phyloP scores from a whole-genome alignment of 2,329 filamentous ascomycete genomes.

The Arachnomyces sp. region DNA sequence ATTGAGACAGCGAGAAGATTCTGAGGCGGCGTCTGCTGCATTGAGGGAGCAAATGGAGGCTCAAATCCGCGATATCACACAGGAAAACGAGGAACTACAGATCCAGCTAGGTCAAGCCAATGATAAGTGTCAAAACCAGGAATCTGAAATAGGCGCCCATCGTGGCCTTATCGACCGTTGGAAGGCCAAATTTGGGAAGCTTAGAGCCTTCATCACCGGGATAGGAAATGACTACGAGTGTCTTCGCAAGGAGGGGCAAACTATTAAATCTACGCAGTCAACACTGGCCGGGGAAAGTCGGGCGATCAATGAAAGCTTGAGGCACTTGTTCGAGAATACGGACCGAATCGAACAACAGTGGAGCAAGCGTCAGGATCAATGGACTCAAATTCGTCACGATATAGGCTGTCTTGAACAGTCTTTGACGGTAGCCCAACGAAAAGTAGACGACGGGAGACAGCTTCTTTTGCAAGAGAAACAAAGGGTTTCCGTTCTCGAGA shows the following conservation, averaged over 20 bases:
- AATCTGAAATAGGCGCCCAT: constrained; percentile 15
- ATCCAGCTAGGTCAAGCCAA: constrained; percentile 15
- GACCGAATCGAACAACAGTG: constrained; percentile 11
- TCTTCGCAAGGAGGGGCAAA: constrained; percentile 23
- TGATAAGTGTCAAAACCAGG: constrained; percentile 14
- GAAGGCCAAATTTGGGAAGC: constrained; percentile 26
- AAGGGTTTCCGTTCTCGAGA: constrained; percentile 21
- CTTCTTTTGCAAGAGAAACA: constrained; percentile 24
- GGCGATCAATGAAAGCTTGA: constrained; percentile 18
- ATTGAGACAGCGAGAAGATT: constrained; percentile 28
- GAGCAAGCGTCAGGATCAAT: constrained; percentile 14
- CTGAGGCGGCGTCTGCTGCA: constrained; percentile 16
- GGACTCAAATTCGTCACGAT: constrained; percentile 12
- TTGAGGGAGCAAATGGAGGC: constrained; percentile 21
- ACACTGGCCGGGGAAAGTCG: constrained; percentile 20
- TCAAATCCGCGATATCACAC: constrained; percentile 16
- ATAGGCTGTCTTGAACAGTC: constrained; percentile 19
- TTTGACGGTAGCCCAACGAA: constrained; percentile 19
- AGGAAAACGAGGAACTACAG: constrained; percentile 23
- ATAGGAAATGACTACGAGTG: constrained; percentile 26
- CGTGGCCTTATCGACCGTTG: constrained; percentile 23
- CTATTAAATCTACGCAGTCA: constrained; percentile 18
- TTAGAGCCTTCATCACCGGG: constrained; percentile 25
- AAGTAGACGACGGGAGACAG: constrained; percentile 9
- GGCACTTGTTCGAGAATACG: constrained; percentile 18